Evolutionary conservation across 2,329 filamentous ascomycete species (phyloP), one percentile per base, ranked within the genome.

Genomic region (Xenoacremonium recifei): DNA sequence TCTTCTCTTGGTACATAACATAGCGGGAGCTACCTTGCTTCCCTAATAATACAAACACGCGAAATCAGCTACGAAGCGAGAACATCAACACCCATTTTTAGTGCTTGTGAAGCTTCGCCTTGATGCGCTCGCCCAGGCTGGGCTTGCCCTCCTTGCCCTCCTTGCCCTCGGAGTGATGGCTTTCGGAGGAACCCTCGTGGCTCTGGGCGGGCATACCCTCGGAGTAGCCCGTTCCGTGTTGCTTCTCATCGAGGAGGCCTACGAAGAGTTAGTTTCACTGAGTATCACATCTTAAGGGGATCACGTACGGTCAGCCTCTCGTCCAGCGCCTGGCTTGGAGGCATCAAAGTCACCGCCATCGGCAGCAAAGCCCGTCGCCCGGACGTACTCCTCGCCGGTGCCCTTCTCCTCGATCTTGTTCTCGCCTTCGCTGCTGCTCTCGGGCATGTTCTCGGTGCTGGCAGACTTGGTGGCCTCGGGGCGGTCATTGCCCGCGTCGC

Each of bases 281-380:
- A 33, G 15, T 10, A 17, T 10, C 7, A 13, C 11, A 33, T 7
- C 10, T n/a, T 6, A 11, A 18, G 5, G 12, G 31, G 23, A 15
- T 21, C 3, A 71, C 75, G 66, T 63, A 84, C 84, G 75, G 51
- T 85, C 81, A 47, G 84, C 84, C 61, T 88, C 84, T 25, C 64
- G 67, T 3, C 81, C 82, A 10, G 84, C 84, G 10, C 84, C 84
- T 0, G 82, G 76, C 45, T 76, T 76, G 6, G 73, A 67, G 4
- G 78, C 81, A 53, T 87, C 84, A 57, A 86, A 85, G 52, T 86
- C 72, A 5, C 84, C 83, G 1, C 84, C 83, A 29, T 88, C 82
- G 13, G 81, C 79, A 23, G 69, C 64, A 20, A 85, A 60, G 0
- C 83, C 84, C 1, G 71, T 73, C 17, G 72, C 75, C 62, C 75